phyloP scores from a whole-genome alignment of 2,329 filamentous ascomycete genomes.

The Colletotrichum melonis region DNA sequence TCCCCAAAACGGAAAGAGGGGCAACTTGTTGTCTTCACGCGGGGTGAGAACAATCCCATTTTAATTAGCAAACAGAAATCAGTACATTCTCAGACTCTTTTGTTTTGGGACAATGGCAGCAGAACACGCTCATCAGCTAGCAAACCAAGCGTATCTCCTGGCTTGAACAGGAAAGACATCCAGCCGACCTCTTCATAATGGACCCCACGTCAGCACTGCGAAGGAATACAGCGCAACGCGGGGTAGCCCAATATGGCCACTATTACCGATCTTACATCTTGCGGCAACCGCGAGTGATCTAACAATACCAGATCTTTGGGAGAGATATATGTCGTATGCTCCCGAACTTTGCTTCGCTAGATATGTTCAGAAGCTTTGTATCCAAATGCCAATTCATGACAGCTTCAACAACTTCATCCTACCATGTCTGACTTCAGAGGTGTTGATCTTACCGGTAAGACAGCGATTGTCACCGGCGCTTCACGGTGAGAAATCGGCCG shows the following conservation, averaged over 20 bases:
- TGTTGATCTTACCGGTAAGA: constrained; percentile 40
- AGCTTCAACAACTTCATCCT: background rate
- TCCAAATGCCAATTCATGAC: no score
- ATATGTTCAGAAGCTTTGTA: background rate
- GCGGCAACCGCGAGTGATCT: background rate
- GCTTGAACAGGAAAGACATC: background rate
- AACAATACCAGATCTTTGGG: background rate
- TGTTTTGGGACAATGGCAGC: background rate
- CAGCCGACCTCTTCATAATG: background rate
- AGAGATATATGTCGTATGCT: no score
- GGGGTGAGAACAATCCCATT: no score
- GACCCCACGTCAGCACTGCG: background rate
- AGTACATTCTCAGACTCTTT: no score
- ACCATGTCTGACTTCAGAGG: constrained; percentile 35
- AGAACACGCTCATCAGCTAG: background rate
- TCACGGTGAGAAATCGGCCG: constrained; percentile 29
- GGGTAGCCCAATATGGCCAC: background rate
- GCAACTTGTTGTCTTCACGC: background rate
- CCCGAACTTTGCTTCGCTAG: background rate
- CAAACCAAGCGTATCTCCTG: background rate
- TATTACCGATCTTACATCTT: background rate
- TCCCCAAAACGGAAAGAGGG: background rate
- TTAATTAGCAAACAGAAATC: no score
- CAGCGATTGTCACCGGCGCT: constrained; percentile 14
- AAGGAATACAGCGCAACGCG: background rate